Evolutionary conservation across 306 rosid genomes (phyloP), one percentile per base, ranked within the genome.

Genomic region (Ochetophila trinervis): DNA sequence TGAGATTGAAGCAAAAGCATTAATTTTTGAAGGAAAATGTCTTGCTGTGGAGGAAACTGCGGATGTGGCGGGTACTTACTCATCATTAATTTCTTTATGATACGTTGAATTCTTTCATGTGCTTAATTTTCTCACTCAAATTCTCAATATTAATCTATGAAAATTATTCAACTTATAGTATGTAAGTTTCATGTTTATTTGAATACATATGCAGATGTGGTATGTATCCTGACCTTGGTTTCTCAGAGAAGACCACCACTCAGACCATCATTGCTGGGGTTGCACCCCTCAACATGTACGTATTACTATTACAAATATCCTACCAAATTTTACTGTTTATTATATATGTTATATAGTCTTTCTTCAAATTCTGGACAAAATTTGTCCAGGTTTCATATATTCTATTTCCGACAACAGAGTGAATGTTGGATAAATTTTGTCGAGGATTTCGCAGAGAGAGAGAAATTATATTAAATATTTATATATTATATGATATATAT

Each of bases 241-340:
- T 59, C 68, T 62, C 65, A 24, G 85, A 80, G 82, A 53, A 37
- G 57, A 60, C 22, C 40, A 57, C 70, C 66, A 51, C 73, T 55
- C 62, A 36, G n/a, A 47, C 73, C 64, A 34, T 60, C 63, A 62
- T 81, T 45, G 60, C 42, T 60, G 82, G 82, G 14, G 40, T 80
- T 65, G 79, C 82, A 9, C 79, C 77, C 0, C 8, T 60, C 13
- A 76, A 76, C 61, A 55, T 16, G 82, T 80, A 76, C 0, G 73
- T 79, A 16, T 50, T 19, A 16, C 21, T 14, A n/a, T 27, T 4
- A 27, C 32, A 27, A 27, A 27, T 27, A 27, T 27, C 32, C 32
- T n/a, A 27, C 4, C 32, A 27, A 27, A 27, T 27, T 27, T 27
- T 27, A 2, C 3, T 27, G 32, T 27, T 27, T 27, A 27, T 27